A percentile compares a stretch with the other conserved stretches of the same genome.
Evolutionary conservation across 352 stramenopile genomes (phyloP).

Genomic region (Phytophthora sp.): DNA sequence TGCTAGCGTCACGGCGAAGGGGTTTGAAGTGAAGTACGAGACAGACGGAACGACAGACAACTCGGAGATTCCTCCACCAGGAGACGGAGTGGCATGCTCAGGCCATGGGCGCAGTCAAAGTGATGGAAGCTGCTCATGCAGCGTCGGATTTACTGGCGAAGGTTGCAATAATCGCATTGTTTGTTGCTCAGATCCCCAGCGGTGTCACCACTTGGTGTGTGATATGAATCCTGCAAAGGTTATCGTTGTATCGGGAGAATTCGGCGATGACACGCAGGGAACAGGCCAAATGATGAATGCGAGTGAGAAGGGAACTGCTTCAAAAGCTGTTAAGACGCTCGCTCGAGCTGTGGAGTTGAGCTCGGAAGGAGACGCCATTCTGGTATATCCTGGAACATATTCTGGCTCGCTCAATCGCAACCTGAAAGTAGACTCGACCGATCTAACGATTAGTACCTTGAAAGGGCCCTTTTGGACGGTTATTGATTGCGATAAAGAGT

Average conservation of each 20-base stretch:
- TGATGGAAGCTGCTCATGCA: slow-evolving; percentile 57
- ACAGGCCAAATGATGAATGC: slow-evolving; percentile 63
- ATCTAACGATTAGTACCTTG: slow-evolving; percentile 47
- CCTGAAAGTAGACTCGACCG: slow-evolving; percentile 21
- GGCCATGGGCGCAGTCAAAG: slow-evolving; percentile 42
- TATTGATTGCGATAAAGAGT: slow-evolving; percentile 42
- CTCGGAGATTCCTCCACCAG: slow-evolving; percentile 45
- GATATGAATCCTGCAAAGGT: slow-evolving; percentile 37
- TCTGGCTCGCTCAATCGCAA: slow-evolving; percentile 43
- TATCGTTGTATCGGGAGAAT: slow-evolving; percentile 60
- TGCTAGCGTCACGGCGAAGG: slow-evolving; percentile 40
- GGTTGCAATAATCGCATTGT: slow-evolving; percentile 69
- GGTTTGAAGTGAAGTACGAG: slow-evolving; percentile 61
- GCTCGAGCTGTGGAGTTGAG: slow-evolving; percentile 47
- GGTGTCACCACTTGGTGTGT: slow-evolving; percentile 52
- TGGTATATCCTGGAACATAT: slow-evolving; percentile 68
- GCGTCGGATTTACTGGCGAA: slow-evolving; percentile 74
- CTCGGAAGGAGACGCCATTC: slow-evolving; percentile 40
- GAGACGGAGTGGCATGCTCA: slow-evolving; percentile 34
- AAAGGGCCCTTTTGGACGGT: slow-evolving; percentile 58
- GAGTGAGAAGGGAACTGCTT: slow-evolving; percentile 52
- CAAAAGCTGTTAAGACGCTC: slow-evolving; percentile 61
- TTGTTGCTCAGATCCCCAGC: slow-evolving; percentile 49
- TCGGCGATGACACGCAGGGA: slow-evolving; percentile 57
- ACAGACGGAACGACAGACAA: slow-evolving; percentile 26